These are phyloP conservation scores for Aphanocladium album DNA, from an alignment of 2,329 filamentous ascomycete genomes.

Conservation along the genomic window DNA sequence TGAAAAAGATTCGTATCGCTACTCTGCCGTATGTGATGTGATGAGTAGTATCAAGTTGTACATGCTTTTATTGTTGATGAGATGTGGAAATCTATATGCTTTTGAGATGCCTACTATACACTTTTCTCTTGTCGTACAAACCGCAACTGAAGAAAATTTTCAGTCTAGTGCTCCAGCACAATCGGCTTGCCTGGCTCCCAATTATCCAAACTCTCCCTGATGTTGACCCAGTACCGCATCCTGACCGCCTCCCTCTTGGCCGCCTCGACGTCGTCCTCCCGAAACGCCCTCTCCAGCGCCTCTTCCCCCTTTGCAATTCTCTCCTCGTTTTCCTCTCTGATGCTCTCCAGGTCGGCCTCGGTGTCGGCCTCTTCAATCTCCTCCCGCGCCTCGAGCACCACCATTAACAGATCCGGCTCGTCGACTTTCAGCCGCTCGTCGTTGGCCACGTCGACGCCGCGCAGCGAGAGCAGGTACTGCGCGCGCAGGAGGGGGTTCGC, in stretches of 20 bases:
- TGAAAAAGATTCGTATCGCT: no score
- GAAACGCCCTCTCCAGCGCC: slow-evolving; percentile 60
- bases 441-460: slow-evolving; percentile 70
- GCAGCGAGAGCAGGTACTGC: slow-evolving; percentile 76
- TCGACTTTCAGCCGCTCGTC: slow-evolving; percentile 72
- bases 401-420: slow-evolving; percentile 64
- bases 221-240: slow-evolving; percentile 86
- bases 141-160: neutral
- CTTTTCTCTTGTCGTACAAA: neutral
- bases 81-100: neutral
- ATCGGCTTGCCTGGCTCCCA: slow-evolving; percentile 75
- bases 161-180: slow-evolving; percentile 44
- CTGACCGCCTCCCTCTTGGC: slow-evolving; percentile 70
- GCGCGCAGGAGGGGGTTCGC: slow-evolving; percentile 72
- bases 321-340: slow-evolving; percentile 62
- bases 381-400: slow-evolving; percentile 76
- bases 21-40: neutral
- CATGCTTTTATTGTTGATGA: neutral
- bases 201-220: slow-evolving; percentile 70
- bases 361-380: slow-evolving; percentile 63
- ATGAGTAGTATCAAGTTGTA: neutral
- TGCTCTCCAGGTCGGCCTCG: slow-evolving; percentile 57
- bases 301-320: slow-evolving; percentile 61
- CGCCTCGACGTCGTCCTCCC: slow-evolving; percentile 55
- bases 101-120: neutral